phyloP scores from a whole-genome alignment of 306 rosid genomes.

The Cucumis cinereus region DNA sequence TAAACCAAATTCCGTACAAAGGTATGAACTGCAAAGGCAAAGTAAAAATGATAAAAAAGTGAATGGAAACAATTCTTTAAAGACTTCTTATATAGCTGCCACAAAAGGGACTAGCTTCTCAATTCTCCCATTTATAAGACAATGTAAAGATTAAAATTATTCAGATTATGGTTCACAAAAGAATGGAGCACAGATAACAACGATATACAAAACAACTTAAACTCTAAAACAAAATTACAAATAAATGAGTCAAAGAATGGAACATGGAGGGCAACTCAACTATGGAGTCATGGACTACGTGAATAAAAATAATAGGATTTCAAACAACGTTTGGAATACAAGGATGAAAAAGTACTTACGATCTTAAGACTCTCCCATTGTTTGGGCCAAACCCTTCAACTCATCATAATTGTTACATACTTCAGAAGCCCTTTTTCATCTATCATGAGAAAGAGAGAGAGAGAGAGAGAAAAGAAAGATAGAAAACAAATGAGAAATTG shows the following conservation, averaged over 20 bases:
- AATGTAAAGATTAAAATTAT: not conserved
- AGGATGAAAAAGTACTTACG: not conserved
- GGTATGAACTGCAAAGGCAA: conserved; percentile 1
- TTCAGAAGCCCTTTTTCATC: not conserved
- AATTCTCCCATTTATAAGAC: not conserved
- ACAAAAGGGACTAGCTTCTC: not conserved
- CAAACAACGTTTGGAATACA: not conserved
- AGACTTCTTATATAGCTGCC: not conserved
- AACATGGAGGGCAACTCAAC: not conserved
- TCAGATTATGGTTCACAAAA: not conserved
- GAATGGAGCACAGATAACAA: not conserved
- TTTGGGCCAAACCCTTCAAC: not conserved
- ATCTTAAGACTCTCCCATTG: not conserved
- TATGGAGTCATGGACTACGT: not conserved
- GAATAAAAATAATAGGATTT: not conserved
- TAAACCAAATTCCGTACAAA: conserved; percentile 27
- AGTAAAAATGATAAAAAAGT: not conserved
- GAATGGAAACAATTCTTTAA: not conserved
- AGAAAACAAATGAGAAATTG: not conserved
- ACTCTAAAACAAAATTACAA: not conserved
- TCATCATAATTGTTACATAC: not conserved
- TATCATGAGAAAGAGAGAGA: not conserved
- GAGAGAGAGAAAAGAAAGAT: not conserved
- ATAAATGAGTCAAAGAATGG: not conserved
- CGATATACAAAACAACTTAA: not conserved